Evolutionary conservation across 139 green algal genomes (phyloP).

Genomic region (Edaphochlamys debaryana): DNA sequence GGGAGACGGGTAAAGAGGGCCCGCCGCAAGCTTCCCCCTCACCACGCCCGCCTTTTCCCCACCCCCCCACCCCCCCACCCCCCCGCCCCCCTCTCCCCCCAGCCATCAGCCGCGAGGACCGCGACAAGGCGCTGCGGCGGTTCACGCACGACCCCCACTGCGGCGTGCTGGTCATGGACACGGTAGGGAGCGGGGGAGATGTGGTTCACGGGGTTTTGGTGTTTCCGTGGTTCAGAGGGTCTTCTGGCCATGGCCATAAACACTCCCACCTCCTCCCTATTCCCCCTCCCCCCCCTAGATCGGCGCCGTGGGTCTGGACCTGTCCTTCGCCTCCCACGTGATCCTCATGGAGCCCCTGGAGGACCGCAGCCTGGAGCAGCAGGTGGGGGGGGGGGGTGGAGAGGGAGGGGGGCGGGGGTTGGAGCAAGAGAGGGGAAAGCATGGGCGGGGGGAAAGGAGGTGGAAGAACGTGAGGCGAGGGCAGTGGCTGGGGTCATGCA

Average conservation of each 20-base stretch:
- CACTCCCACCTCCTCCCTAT: neutral
- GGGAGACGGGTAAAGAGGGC: too few species aligned
- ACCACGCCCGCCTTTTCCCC: neutral
- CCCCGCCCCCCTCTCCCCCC: neutral
- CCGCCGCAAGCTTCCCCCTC: neutral
- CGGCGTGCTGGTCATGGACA: conserved; percentile 85
- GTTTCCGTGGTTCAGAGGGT: too few species aligned
- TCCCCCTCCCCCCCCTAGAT: neutral
- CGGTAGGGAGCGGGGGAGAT: conserved; percentile 50
- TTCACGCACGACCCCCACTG: conserved; percentile 66
- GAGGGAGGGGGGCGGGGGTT: neutral
- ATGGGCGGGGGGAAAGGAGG: too few species aligned
- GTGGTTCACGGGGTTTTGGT: too few species aligned
- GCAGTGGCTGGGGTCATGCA: too few species aligned
- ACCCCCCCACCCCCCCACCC: neutral
- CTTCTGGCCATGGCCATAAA: too few species aligned
- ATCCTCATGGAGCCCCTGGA: conserved; percentile 96
- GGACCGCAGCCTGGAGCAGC: conserved; percentile 80
- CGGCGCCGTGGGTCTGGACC: conserved; percentile 88
- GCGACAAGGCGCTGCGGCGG: conserved; percentile 50
- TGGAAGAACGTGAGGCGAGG: too few species aligned
- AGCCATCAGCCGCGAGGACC: conserved; percentile 37
- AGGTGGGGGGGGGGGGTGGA: conserved; percentile 49
- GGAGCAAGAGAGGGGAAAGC: too few species aligned
- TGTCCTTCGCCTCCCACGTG: conserved; percentile 88